Conservation (phyloP, 768 basidiomycete species). For the Russula sp. region DNA sequence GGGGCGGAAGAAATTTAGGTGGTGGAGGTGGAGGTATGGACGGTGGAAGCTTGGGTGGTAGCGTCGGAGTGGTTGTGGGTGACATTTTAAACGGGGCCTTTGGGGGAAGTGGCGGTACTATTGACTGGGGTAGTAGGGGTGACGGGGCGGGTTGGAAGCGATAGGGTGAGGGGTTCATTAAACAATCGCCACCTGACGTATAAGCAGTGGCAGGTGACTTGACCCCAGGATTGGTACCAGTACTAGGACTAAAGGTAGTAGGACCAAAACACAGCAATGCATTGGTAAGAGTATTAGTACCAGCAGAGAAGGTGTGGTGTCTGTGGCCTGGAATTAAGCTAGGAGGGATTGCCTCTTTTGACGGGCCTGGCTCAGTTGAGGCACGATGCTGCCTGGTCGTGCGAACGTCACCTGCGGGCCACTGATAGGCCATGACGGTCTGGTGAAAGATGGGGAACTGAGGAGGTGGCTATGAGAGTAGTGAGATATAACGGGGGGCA, state of each 20-base stretch:
- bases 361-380: constrained; percentile 2
- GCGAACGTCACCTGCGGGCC: background rate
- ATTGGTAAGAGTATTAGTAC: background rate
- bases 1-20: background rate
- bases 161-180: constrained; percentile 15
- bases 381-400: constrained; percentile 8
- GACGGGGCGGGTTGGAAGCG: background rate
- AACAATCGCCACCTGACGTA: background rate
- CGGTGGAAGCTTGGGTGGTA: constrained; percentile 18
- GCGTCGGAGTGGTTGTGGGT: constrained; percentile 11
- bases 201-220: background rate
- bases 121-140: background rate
- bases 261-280: background rate
- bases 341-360: constrained; percentile 2
- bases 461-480: background rate
- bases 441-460: background rate
- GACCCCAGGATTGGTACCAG: background rate
- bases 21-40: constrained; percentile 5
- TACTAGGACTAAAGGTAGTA: background rate
- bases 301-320: background rate
- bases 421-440: constrained; percentile 1
- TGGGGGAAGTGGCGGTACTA: constrained; percentile 22
- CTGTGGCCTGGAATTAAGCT: constrained; percentile 20
- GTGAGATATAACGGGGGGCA: too few species aligned
- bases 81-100: constrained; percentile 12